Evolutionary conservation across 495 filamentous ascomycete genomes (phyloP).

Genomic region (Hypoxylon lenormandii): DNA sequence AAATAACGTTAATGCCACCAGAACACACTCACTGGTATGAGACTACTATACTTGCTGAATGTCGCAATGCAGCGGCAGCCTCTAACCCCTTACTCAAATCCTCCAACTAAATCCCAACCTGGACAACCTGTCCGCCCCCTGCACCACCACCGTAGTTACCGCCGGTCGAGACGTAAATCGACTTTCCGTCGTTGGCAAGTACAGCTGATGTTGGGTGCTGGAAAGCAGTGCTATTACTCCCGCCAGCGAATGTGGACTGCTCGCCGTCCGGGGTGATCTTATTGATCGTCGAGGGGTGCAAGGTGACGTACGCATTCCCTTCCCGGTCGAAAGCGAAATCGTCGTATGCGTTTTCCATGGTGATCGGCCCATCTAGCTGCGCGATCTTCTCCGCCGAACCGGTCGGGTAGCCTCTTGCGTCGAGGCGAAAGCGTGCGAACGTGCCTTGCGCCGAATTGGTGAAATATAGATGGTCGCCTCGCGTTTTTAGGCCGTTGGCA

Average conservation of each 20-base stretch:
- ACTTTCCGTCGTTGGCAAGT: conserved; percentile 32
- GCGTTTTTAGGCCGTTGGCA: conserved; percentile 54
- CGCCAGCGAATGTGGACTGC: conserved; percentile 44
- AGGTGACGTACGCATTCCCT: conserved; percentile 52
- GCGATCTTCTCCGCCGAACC: conserved; percentile 9
- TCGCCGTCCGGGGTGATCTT: conserved; percentile 47
- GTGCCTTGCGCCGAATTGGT: conserved; percentile 54
- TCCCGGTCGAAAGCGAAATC: conserved; percentile 51
- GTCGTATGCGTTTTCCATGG: conserved; percentile 36
- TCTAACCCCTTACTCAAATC: too few species aligned
- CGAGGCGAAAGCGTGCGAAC: conserved; percentile 52
- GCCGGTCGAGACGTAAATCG: conserved; percentile 43
- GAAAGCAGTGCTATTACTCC: conserved; percentile 23
- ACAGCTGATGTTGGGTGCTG: conserved; percentile 47
- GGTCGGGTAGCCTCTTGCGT: conserved; percentile 38
- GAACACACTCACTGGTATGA: too few species aligned
- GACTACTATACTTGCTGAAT: too few species aligned
- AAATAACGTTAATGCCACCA: too few species aligned
- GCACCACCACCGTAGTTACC: neutral
- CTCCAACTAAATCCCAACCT: too few species aligned
- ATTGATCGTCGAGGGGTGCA: conserved; percentile 42
- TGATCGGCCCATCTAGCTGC: neutral
- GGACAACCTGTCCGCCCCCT: neutral
- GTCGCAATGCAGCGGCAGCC: too few species aligned
- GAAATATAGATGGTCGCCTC: conserved; percentile 53